Evolutionary conservation across 495 filamentous ascomycete species (phyloP), one percentile per base, ranked within the genome.

Genomic region (Trichocladium antarcticum): DNA sequence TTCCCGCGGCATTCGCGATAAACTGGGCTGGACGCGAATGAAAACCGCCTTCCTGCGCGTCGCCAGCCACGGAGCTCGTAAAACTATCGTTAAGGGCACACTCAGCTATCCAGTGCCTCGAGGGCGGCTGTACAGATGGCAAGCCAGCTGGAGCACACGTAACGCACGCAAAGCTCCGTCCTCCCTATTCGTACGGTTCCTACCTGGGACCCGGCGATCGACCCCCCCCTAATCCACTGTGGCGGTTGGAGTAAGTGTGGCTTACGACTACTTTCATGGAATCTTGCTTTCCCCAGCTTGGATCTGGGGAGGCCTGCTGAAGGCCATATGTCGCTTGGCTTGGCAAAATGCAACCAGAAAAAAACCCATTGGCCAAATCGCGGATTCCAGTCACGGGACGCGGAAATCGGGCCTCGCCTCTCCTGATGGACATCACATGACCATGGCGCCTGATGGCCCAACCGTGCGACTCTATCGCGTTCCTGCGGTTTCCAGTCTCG

Each of bases 381-480:
- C 17, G 2, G n/a, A 16, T n/a, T 0, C 15, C 16, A 5, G 27
- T 40, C 17, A 48, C 1, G 27, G 14, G 45, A 41, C 36, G 27
- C 2, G 10, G 45, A 24, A 32, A n/a, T n/a, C 31, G 2, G 31
- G 31, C 24, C 11, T 10, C 1, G 14, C 28, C 28, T 49, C 38
- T 34, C 37, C 19, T 49, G 38, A 36, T 12, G 1, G 17, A 4
- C 38, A 42, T 49, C 46, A 49, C 46, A 49, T 49, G 46, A 49
- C 29, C 29, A 3, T 24, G 28, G 3, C 46, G 42, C 14, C 37
- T 49, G 46, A 49, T 17, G 5, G n/a, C 20, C 17, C 15, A 49
- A 34, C 22, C 46, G 46, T 41, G 28, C 28, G 20, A 42, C 46
- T 42, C 28, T 12, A 1, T n/a, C 29, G n/a, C 11, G 6, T 20